A percentile compares a stretch with the other conserved stretches of the same genome.
Evolutionary conservation across 2,329 filamentous ascomycete genomes (phyloP).

Genomic region (Sordariomycetes sp.): DNA sequence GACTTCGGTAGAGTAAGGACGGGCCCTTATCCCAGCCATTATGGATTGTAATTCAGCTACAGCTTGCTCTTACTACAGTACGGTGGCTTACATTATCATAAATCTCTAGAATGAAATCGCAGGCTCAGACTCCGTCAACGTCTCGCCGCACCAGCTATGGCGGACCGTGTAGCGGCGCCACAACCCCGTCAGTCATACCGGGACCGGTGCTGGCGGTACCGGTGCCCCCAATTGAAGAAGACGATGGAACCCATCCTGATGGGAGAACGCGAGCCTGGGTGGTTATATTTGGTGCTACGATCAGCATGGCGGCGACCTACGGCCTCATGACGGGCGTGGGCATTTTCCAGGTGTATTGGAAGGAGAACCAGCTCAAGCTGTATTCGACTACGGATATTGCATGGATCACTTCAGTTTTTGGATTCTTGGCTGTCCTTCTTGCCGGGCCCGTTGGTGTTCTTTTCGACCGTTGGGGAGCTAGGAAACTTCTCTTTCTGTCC

Average conservation of each 20-base stretch:
- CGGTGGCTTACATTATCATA: not conserved
- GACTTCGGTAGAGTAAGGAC: not conserved
- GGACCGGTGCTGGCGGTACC: not conserved
- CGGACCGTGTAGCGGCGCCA: not conserved
- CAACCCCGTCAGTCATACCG: not conserved
- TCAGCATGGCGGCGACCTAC: slow-evolving; percentile 54
- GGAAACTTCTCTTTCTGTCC: slow-evolving; percentile 30
- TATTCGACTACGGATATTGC: slow-evolving; percentile 57
- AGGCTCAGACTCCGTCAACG: not conserved
- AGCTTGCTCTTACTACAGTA: not conserved
- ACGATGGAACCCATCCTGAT: slow-evolving; percentile 35
- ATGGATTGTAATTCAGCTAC: not conserved
- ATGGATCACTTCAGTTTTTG: slow-evolving; percentile 75
- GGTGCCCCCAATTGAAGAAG: not conserved
- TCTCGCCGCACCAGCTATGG: not conserved
- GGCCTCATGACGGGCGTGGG: slow-evolving; percentile 63
- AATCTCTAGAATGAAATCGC: not conserved
- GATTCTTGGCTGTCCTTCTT: slow-evolving; percentile 70
- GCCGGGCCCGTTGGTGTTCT: slow-evolving; percentile 71
- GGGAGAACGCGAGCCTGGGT: slow-evolving; percentile 60
- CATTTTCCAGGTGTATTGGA: slow-evolving; percentile 65
- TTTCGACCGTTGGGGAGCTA: slow-evolving; percentile 65
- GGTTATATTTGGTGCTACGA: slow-evolving; percentile 66
- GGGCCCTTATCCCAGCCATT: not conserved
- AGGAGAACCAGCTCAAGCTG: slow-evolving; percentile 52